Evolutionary conservation across 2,329 filamentous ascomycete species (phyloP).

Genomic region (Capronia coronata): DNA sequence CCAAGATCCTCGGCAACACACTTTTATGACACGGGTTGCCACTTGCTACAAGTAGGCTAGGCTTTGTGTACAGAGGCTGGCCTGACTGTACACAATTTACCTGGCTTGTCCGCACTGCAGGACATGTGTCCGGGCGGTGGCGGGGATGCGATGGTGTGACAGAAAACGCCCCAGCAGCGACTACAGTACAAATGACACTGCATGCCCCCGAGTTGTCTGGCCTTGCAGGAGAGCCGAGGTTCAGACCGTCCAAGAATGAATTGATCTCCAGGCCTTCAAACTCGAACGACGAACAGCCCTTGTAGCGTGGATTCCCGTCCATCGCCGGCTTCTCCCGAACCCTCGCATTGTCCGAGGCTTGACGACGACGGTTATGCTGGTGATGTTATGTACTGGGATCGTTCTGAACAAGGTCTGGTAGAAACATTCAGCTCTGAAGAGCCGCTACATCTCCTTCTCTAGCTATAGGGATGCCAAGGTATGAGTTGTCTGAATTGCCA

Average conservation of each 20-base stretch:
- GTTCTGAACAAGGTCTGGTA: no score
- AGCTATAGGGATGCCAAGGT: no score
- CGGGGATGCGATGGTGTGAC: neutral
- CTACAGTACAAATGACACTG: neutral
- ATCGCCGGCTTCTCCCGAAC: neutral
- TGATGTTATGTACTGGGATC: no score
- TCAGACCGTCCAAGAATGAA: neutral
- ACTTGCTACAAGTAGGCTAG: no score
- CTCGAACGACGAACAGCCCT: neutral
- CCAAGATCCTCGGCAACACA: neutral
- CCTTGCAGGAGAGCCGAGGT: neutral
- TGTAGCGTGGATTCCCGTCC: neutral
- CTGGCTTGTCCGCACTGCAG: no score
- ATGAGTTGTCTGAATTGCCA: neutral
- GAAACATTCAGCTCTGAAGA: no score
- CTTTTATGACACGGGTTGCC: no score
- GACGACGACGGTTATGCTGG: neutral
- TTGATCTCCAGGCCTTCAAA: neutral
- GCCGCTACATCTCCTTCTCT: no score
- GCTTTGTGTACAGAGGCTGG: no score
- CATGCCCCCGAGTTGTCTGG: neutral
- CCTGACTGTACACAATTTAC: no score
- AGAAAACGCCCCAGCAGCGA: no score
- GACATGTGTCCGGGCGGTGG: slow-evolving; percentile 9
- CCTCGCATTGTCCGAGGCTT: neutral